These are phyloP conservation scores for Acarospora socialis DNA, from an alignment of 2,329 filamentous ascomycete genomes.

Conservation along the genomic window DNA sequence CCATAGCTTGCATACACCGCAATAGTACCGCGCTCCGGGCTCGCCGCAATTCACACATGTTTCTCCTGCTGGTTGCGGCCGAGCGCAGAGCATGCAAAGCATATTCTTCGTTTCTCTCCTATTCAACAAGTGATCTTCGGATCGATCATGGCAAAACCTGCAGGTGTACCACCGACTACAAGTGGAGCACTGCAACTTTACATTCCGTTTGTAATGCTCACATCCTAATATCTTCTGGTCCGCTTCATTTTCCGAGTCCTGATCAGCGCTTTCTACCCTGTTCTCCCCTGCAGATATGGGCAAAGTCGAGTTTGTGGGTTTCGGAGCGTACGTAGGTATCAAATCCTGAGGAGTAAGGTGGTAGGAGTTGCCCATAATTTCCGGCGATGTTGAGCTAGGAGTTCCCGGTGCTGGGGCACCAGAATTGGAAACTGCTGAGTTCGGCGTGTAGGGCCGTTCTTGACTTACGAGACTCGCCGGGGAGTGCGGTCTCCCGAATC, in stretches of 20 bases:
- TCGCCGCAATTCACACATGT: slow-evolving; percentile 63
- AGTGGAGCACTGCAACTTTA: slow-evolving; percentile 84
- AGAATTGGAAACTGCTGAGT: no score
- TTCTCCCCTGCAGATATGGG: no score
- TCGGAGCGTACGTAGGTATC: slow-evolving; percentile 50
- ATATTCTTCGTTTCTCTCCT: slow-evolving; percentile 81
- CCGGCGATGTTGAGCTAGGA: slow-evolving; percentile 18
- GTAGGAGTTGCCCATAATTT: slow-evolving; percentile 22
- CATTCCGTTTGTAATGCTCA: slow-evolving; percentile 84
- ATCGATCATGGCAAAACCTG: slow-evolving; percentile 80
- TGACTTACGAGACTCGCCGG: slow-evolving; percentile 16
- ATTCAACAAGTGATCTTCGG: slow-evolving; percentile 64
- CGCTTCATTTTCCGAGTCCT: slow-evolving; percentile 36
- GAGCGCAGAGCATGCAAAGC: slow-evolving; percentile 91
- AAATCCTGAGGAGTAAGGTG: slow-evolving; percentile 42
- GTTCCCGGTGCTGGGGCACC: slow-evolving; percentile 19
- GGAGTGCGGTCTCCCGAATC: slow-evolving; percentile 13
- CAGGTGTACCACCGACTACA: slow-evolving; percentile 92
- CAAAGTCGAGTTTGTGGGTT: slow-evolving; percentile 11
- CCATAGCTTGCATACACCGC: slow-evolving; percentile 90
- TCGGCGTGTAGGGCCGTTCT: slow-evolving; percentile 20
- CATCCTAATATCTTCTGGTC: slow-evolving; percentile 55
- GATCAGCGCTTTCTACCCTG: slow-evolving; percentile 29
- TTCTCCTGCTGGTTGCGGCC: slow-evolving; percentile 68
- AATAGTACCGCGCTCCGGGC: slow-evolving; percentile 78